phyloP scores from a whole-genome alignment of 495 filamentous ascomycete genomes.

The Aspergillus sparsus region DNA sequence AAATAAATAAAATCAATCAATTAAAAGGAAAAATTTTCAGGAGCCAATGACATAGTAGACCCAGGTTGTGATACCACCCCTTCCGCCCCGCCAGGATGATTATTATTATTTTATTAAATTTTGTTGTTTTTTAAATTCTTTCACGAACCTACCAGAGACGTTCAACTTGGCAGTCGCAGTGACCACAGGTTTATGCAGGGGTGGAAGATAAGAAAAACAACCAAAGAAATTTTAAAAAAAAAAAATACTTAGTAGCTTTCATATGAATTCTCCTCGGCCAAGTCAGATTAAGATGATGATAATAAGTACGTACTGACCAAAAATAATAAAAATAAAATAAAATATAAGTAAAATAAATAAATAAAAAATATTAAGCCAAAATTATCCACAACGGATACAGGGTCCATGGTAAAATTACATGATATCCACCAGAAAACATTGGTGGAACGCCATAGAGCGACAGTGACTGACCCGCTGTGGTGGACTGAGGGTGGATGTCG shows the following conservation, averaged over 20 bases:
- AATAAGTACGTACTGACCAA: neutral
- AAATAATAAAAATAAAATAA: neutral
- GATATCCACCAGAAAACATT: neutral
- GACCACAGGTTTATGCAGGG: neutral
- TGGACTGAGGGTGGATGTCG: slow-evolving; percentile 2
- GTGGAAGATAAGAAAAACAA: neutral
- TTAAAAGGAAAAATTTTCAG: neutral
- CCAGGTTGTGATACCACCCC: slow-evolving; percentile 11
- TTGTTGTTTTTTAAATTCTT: too few species aligned
- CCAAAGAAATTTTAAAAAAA: neutral
- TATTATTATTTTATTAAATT: neutral
- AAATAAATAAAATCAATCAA: neutral
- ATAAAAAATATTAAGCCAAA: neutral
- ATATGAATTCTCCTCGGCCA: too few species aligned
- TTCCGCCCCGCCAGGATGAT: slow-evolving; percentile 9
- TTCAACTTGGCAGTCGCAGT: neutral
- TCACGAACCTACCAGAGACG: neutral
- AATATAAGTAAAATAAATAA: neutral
- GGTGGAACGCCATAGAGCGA: too few species aligned
- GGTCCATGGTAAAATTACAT: slow-evolving; percentile 7
- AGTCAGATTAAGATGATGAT: neutral
- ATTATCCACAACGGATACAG: neutral
- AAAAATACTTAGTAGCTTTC: neutral
- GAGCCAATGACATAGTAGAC: neutral
- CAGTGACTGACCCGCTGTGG: neutral